Evolutionary conservation across 805 yeast genomes (phyloP).

Genomic region (Candida hungchunana): DNA sequence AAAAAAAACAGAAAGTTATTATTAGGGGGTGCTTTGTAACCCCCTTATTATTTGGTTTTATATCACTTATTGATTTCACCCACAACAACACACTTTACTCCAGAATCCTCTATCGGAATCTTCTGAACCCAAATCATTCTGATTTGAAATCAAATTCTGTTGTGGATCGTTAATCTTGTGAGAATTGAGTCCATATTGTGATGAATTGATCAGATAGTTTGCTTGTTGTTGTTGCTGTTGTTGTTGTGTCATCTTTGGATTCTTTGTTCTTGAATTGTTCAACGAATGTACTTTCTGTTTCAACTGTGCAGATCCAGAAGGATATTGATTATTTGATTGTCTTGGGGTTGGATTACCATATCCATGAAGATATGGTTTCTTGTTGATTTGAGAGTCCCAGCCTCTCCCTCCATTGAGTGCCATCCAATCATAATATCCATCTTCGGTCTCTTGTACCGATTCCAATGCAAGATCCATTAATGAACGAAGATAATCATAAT

Average conservation of each 20-base stretch:
- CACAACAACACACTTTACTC: slow-evolving; percentile 26
- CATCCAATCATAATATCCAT: slow-evolving; percentile 98
- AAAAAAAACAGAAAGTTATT: too few relatives aligned
- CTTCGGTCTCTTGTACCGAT: slow-evolving; percentile 65
- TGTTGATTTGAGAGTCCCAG: slow-evolving; percentile 87
- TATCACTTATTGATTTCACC: slow-evolving; percentile 5
- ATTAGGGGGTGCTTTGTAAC: too few relatives aligned
- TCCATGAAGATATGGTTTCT: slow-evolving; percentile 92
- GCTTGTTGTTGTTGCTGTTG: too few relatives aligned
- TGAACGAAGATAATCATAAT: slow-evolving; percentile 79
- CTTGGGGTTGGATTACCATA: slow-evolving; percentile 90
- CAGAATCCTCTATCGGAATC: slow-evolving; percentile 24
- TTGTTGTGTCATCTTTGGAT: slow-evolving; percentile 24
- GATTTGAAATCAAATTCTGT: slow-evolving; percentile 23
- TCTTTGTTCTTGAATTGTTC: slow-evolving; percentile 26
- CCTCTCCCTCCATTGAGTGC: slow-evolving; percentile 91
- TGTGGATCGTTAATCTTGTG: slow-evolving; percentile 24
- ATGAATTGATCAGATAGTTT: slow-evolving; percentile 25
- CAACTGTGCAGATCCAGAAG: slow-evolving; percentile 9
- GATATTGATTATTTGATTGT: slow-evolving; percentile 20
- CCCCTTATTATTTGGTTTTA: too few relatives aligned
- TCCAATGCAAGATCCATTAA: slow-evolving; percentile 75
- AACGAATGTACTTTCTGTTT: slow-evolving; percentile 28
- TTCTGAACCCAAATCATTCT: slow-evolving; percentile 21
- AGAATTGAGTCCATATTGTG: slow-evolving; percentile 25